Evolutionary conservation across 805 yeast species (phyloP).

Genomic region (Jamesozyma lodderae): DNA sequence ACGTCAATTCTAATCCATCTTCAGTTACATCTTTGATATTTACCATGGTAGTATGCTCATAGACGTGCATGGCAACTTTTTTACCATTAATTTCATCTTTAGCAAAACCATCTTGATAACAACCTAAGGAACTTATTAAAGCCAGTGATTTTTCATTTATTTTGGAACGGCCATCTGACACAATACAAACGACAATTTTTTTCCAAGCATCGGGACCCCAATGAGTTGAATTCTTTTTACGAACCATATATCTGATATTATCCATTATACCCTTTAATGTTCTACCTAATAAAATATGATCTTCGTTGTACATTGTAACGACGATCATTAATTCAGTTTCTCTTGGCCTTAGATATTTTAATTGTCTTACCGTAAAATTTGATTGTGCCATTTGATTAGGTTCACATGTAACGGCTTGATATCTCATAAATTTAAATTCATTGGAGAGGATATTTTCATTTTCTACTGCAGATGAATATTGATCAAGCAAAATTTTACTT

Average conservation of each 20-base stretch:
- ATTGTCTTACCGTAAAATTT: conserved; percentile 76
- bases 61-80: conserved; percentile 76
- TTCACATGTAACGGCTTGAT: conserved; percentile 89
- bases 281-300: conserved; percentile 69
- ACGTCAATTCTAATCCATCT: conserved; percentile 49
- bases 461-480: conserved; percentile 37
- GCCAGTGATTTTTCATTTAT: conserved; percentile 73
- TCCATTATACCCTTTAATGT: conserved; percentile 87
- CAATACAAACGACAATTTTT: conserved; percentile 79
- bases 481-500: conserved; percentile 52
- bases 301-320: conserved; percentile 85
- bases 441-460: conserved; percentile 30
- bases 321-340: conserved; percentile 79
- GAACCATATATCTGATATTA: conserved; percentile 66
- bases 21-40: conserved; percentile 64
- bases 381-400: conserved; percentile 57
- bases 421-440: conserved; percentile 80
- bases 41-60: conserved; percentile 88
- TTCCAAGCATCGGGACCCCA: conserved; percentile 99
- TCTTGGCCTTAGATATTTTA: conserved; percentile 67
- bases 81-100: conserved; percentile 79
- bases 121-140: conserved; percentile 76
- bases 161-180: conserved; percentile 86
- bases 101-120: conserved; percentile 93
- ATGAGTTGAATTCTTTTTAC: conserved; percentile 52